These are phyloP conservation scores for Omphalea diandra DNA, from an alignment of 441 rosid species.

Conservation along the genomic window DNA sequence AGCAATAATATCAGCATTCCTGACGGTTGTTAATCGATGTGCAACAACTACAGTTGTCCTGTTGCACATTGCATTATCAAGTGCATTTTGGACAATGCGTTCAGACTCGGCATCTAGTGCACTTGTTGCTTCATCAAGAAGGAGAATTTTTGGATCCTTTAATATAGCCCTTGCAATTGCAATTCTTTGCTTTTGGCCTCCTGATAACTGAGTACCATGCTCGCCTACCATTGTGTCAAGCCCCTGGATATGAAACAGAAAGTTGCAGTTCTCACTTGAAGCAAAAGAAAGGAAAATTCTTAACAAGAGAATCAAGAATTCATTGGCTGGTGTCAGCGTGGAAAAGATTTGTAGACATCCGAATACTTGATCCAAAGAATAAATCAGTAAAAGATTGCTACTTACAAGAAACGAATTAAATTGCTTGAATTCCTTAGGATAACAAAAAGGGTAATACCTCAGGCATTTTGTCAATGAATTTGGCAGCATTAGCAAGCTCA, in stretches of 20 bases:
- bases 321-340: neutral
- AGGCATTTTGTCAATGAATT: constrained; percentile 67
- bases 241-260: constrained; percentile 40
- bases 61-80: constrained; percentile 53
- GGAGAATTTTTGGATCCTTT: constrained; percentile 60
- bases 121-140: constrained; percentile 71
- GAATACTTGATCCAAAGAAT: neutral
- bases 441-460: constrained; percentile 37
- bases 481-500: constrained; percentile 70
- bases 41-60: constrained; percentile 80
- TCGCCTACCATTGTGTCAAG: constrained; percentile 80
- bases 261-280: neutral
- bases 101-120: constrained; percentile 76
- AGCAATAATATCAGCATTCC: constrained; percentile 61
- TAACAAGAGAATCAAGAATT: neutral
- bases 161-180: constrained; percentile 68
- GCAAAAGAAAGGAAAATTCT: neutral
- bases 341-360: too few species aligned
- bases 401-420: neutral
- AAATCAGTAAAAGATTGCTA: neutral
- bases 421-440: neutral
- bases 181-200: constrained; percentile 70
- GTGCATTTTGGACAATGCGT: constrained; percentile 64
- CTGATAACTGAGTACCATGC: constrained; percentile 70
- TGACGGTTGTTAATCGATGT: constrained; percentile 67